Evolutionary conservation across 2,329 filamentous ascomycete species (phyloP).

Genomic region (Fusarium agapanthi): DNA sequence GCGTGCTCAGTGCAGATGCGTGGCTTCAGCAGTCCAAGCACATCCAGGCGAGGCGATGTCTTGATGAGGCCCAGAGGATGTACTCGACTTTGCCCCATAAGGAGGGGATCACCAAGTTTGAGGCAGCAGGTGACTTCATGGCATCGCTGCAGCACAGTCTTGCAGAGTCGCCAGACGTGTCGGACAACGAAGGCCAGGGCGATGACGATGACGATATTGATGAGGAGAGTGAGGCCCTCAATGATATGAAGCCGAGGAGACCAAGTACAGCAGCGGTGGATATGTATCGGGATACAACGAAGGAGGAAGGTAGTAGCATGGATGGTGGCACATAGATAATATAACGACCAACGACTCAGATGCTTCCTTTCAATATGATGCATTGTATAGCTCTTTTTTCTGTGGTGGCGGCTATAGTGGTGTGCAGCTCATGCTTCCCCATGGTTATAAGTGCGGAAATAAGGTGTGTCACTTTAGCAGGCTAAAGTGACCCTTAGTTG

Average conservation of each 20-base stretch:
- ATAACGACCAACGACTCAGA: conserved; percentile 30
- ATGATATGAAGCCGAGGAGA: conserved; percentile 60
- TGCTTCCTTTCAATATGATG: background rate
- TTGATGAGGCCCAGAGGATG: conserved; percentile 72
- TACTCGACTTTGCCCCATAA: conserved; percentile 61
- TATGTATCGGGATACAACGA: conserved; percentile 55
- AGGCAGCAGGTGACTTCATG: conserved; percentile 61
- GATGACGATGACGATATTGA: conserved; percentile 56
- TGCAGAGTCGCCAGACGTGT: conserved; percentile 55
- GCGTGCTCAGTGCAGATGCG: conserved; percentile 80
- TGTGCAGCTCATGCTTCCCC: background rate
- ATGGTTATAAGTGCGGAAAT: background rate
- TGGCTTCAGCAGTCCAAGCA: conserved; percentile 84
- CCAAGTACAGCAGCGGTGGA: conserved; percentile 61
- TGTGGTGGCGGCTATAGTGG: background rate
- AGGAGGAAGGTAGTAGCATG: conserved; percentile 25
- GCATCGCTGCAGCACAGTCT: conserved; percentile 60
- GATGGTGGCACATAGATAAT: conserved; percentile 48
- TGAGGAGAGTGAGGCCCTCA: conserved; percentile 65
- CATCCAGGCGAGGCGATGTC: conserved; percentile 78
- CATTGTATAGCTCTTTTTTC: background rate
- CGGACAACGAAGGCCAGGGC: conserved; percentile 49
- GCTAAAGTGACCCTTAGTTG: background rate
- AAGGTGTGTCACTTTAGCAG: background rate
- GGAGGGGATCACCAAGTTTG: conserved; percentile 62